phyloP scores from a whole-genome alignment of 2,329 filamentous ascomycete genomes.

The Botrytis tulipae region DNA sequence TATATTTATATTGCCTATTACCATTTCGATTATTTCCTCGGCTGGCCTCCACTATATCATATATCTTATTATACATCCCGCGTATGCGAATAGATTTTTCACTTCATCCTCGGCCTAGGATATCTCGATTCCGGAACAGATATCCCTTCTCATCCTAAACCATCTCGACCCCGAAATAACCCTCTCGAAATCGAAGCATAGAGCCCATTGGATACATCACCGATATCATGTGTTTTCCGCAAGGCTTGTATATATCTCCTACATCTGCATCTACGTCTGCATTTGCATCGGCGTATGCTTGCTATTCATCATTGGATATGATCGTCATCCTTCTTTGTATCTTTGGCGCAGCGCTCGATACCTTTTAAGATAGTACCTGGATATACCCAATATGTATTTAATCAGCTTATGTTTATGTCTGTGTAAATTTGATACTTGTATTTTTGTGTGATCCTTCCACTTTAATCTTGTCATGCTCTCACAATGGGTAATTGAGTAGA shows the following conservation, averaged over 20 bases:
- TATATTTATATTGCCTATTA: conserved; percentile 1
- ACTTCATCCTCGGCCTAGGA: neutral
- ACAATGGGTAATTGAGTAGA: neutral
- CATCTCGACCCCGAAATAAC: neutral
- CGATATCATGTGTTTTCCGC: neutral
- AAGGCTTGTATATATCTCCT: neutral
- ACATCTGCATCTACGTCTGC: neutral
- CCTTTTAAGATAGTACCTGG: conserved; percentile 85
- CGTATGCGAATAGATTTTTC: neutral
- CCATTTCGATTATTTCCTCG: neutral
- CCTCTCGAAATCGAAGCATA: neutral
- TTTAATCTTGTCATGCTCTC: neutral
- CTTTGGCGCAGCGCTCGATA: conserved; percentile 82
- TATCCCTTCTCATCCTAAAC: neutral
- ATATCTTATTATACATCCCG: neutral
- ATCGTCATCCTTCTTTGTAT: conserved; percentile 50
- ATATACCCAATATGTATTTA: conserved; percentile 28
- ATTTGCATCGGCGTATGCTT: neutral
- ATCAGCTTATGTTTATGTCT: conserved; percentile 1
- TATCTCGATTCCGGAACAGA: neutral
- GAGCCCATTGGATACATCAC: neutral
- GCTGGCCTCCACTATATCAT: neutral
- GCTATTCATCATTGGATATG: conserved; percentile 6
- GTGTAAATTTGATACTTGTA: neutral
- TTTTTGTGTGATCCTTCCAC: neutral